These are phyloP conservation scores for Pulveroboletus frians DNA, from an alignment of 768 basidiomycete species.

Conservation along the genomic window DNA sequence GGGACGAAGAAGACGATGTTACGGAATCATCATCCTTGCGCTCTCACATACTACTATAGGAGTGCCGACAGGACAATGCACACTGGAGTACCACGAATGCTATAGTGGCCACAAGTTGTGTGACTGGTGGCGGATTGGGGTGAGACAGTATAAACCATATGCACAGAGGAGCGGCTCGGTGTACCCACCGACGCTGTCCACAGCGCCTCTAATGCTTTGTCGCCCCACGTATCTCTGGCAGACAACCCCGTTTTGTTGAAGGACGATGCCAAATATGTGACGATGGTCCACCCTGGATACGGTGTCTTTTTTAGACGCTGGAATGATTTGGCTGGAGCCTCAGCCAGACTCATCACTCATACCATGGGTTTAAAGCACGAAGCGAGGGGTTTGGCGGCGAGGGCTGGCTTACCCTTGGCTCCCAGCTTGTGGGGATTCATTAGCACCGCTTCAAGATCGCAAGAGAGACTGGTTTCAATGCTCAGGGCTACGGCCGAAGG, in stretches of 20 bases:
- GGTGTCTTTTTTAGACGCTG: constrained; percentile 54
- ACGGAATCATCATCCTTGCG: too few species aligned
- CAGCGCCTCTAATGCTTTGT: constrained; percentile 51
- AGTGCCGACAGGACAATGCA: neutral
- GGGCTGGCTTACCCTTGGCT: constrained; percentile 49
- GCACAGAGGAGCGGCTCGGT: constrained; percentile 48
- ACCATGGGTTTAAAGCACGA: constrained; percentile 62
- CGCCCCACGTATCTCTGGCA: constrained; percentile 54
- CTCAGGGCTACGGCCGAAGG: constrained; percentile 67
- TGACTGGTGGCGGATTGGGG: constrained; percentile 71
- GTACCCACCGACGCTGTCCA: constrained; percentile 56
- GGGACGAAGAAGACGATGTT: neutral
- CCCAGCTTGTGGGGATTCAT: constrained; percentile 54
- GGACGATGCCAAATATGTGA: constrained; percentile 29
- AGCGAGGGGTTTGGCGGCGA: constrained; percentile 41
- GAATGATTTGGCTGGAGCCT: constrained; percentile 57
- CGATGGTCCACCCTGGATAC: constrained; percentile 59
- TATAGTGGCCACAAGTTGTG: constrained; percentile 42
- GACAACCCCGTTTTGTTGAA: constrained; percentile 43
- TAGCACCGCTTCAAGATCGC: constrained; percentile 32
- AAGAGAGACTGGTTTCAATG: constrained; percentile 44
- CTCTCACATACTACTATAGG: too few species aligned
- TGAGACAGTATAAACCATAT: constrained; percentile 61
- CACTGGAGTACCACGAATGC: constrained; percentile 7
- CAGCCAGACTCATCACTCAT: constrained; percentile 40